Evolutionary conservation across 208 protist species (phyloP).

Genomic region (Naegleria lovaniensis): DNA sequence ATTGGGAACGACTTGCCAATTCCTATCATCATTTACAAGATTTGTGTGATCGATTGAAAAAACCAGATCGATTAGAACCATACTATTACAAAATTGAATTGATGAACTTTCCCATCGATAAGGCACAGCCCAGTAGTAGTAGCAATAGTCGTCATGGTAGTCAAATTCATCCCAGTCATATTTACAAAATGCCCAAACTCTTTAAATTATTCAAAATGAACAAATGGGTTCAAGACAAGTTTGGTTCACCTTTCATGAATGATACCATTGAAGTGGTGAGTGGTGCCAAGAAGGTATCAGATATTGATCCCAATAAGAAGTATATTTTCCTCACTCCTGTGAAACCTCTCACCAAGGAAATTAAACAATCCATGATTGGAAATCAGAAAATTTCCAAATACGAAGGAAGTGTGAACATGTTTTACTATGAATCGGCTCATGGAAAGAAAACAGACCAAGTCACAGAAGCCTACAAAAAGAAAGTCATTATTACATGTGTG

Average conservation of each 20-base stretch:
- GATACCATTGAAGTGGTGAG: not conserved
- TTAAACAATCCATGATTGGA: not conserved
- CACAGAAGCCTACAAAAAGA: constrained; percentile 8
- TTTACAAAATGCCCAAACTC: constrained; percentile 26
- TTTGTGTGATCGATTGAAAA: not conserved
- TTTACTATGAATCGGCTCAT: constrained; percentile 11
- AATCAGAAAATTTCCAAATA: constrained; percentile 13
- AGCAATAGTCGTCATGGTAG: not conserved
- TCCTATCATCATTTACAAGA: not conserved
- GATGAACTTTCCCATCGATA: not conserved
- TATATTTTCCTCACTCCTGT: not conserved
- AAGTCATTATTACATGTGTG: not conserved
- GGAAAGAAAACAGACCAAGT: not conserved
- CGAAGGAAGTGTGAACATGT: not conserved
- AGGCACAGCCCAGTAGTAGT: not conserved
- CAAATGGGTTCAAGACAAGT: not conserved
- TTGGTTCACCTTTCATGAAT: not conserved
- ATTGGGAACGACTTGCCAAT: not conserved
- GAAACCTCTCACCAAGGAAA: not conserved
- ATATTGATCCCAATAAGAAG: not conserved
- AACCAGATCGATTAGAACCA: not conserved
- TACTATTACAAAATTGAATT: not conserved
- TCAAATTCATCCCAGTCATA: not conserved
- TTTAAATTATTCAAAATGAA: constrained; percentile 22
- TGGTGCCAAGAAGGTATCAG: not conserved